A percentile compares a stretch with the other conserved stretches of the same genome.
Evolutionary conservation across 176 grass and related monocot genomes (phyloP).

Genomic region (Themeda triandra): DNA sequence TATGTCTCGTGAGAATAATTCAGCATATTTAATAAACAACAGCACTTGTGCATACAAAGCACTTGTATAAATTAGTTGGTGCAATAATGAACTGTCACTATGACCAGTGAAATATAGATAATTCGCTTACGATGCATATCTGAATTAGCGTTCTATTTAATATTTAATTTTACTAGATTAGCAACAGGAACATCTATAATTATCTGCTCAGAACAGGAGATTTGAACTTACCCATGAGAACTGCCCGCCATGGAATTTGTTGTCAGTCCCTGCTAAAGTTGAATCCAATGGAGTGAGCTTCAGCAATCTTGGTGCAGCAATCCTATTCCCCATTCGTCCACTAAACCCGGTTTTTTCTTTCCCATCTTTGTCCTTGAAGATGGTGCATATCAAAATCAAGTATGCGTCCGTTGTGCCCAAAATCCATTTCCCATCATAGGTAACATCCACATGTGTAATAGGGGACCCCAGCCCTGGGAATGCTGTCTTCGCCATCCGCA

Average conservation of each 20-base stretch:
- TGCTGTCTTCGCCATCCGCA: slow-evolving; percentile 93
- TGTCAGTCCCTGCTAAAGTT: slow-evolving; percentile 62
- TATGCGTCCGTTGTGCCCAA: slow-evolving; percentile 81
- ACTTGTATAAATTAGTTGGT: neutral
- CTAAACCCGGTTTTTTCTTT: slow-evolving; percentile 87
- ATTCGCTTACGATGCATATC: neutral
- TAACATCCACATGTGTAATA: slow-evolving; percentile 81
- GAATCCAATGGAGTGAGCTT: slow-evolving; percentile 92
- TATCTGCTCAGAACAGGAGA: slow-evolving; percentile 3
- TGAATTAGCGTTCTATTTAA: neutral
- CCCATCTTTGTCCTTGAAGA: slow-evolving; percentile 92
- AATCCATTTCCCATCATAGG: slow-evolving; percentile 94
- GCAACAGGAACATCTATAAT: neutral
- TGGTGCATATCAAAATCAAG: slow-evolving; percentile 79
- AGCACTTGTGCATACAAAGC: neutral
- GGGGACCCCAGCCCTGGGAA: slow-evolving; percentile 89
- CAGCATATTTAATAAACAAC: too few species aligned
- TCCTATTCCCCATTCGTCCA: slow-evolving; percentile 80
- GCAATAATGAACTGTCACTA: neutral
- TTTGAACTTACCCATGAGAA: slow-evolving; percentile 82
- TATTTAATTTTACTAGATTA: neutral
- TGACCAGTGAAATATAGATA: neutral
- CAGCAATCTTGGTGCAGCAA: slow-evolving; percentile 71
- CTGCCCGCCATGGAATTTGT: slow-evolving; percentile 79
- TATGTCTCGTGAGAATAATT: neutral